These are phyloP conservation scores for Vaccinium darrowii DNA, from an alignment of 148 eudicot genomes.

Conservation along the genomic window DNA sequence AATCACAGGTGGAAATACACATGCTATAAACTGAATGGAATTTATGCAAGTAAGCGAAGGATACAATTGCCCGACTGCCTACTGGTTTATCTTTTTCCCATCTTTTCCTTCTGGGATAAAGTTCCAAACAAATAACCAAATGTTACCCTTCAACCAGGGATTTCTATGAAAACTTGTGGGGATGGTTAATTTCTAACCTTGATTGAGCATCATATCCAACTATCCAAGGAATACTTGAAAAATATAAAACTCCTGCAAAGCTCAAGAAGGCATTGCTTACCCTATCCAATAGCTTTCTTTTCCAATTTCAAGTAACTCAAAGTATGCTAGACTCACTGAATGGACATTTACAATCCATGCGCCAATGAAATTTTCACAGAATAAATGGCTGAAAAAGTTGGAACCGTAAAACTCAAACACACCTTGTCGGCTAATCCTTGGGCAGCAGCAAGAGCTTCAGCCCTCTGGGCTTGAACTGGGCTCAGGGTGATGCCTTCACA, in stretches of 20 bases:
- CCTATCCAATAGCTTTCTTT: not conserved
- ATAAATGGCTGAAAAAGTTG: constrained; percentile 4
- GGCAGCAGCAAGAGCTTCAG: constrained; percentile 75
- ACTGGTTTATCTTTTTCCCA: not conserved
- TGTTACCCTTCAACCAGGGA: not conserved
- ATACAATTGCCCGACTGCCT: no score
- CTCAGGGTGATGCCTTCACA: constrained; percentile 77
- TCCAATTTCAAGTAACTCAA: not conserved
- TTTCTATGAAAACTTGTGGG: not conserved
- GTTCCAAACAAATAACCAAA: no score
- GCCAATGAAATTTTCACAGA: not conserved
- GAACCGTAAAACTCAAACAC: not conserved
- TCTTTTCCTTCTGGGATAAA: not conserved
- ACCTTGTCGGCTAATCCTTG: constrained; percentile 85
- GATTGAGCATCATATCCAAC: not conserved
- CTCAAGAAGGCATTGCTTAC: not conserved
- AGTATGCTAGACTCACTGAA: not conserved
- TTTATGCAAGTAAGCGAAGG: not conserved
- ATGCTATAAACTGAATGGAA: not conserved
- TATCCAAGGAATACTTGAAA: not conserved
- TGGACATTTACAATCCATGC: not conserved
- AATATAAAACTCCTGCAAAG: not conserved
- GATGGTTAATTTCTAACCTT: not conserved
- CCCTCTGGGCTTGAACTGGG: constrained; percentile 82
- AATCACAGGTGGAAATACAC: not conserved